Base-by-base conservation (phyloP, 345 rosid species). In the Bretschneidera sinensis region DNA sequence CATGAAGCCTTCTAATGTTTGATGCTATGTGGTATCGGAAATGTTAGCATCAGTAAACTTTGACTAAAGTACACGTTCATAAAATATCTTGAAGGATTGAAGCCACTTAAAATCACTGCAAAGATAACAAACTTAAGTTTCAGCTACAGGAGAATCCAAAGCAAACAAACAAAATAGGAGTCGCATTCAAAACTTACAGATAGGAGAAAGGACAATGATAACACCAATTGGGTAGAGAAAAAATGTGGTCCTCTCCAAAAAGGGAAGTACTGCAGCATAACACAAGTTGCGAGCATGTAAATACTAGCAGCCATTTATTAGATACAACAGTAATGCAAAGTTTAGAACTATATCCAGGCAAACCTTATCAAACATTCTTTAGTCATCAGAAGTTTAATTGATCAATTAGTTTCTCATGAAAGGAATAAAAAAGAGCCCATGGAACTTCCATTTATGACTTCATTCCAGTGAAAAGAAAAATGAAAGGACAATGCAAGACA, bases 1-100 rank as follows among this genome's bases (percentile, higher is more conserved):
- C 61, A 63, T 50, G 50, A 50, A 54, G 61, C 61, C 66, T 54
- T 45, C 57, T 28, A 55, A 49, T 11, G 35, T 51, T 24, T 49
- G 51, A 18, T 22, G 20, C 6, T 53, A 49, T 58, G 61, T 43
- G 52, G 49, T 54, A 51, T 63, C 55, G 17, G 8, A 61, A 21
- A 55, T 62, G 61, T 63, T 60, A 67, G 74, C 75, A 45, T 54
- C 24, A 5, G 48, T 50, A 45, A 59, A 70, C 85, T 71, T 57
- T 83, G 91, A 71, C 96, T 86, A 63, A 95, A 91, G 78, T 91
- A 86, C 69, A 86, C 63, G 74, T 86, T 91, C 99, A 95, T 82
- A 67, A 91, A 79, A 62, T 95, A 91, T 86, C 95, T 88, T 25
- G 97, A 90, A 9, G 99, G 99, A 79, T 88, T 95, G 84, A 91